These are phyloP conservation scores for Musa acuminata DNA, from an alignment of 176 grass and related monocot genomes.

Conservation along the genomic window DNA sequence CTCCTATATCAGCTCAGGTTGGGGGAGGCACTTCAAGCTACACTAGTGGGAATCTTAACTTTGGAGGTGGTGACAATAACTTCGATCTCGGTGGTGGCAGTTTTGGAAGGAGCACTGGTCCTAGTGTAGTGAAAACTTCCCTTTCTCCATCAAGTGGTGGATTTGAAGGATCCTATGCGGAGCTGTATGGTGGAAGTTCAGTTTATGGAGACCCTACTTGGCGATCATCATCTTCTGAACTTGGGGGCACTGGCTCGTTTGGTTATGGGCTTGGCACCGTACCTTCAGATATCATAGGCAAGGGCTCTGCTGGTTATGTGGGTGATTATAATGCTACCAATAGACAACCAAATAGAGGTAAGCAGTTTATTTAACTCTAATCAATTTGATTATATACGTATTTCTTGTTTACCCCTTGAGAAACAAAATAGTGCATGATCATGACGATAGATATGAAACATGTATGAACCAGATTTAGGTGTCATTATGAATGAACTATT, in stretches of 20 bases:
- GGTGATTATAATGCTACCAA: constrained; percentile 52
- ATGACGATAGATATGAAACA: neutral
- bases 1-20: constrained; percentile 36
- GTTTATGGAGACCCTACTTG: constrained; percentile 63
- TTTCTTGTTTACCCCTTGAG: constrained; percentile 5
- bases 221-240: constrained; percentile 50
- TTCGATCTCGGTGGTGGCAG: constrained; percentile 39
- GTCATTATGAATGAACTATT: neutral
- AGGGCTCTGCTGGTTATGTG: constrained; percentile 41
- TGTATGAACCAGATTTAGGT: neutral
- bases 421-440: neutral
- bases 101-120: constrained; percentile 45
- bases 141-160: constrained; percentile 42
- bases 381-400: neutral
- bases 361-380: constrained; percentile 30
- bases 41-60: constrained; percentile 23
- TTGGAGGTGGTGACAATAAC: constrained; percentile 32
- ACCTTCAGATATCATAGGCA: constrained; percentile 39
- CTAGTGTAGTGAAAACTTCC: constrained; percentile 41
- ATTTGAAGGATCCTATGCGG: constrained; percentile 41
- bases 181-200: constrained; percentile 45
- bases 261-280: constrained; percentile 51
- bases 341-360: constrained; percentile 64
- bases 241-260: constrained; percentile 40
- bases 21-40: constrained; percentile 37